These are phyloP conservation scores for Teratosphaeria epicoccoides DNA, from an alignment of 2,329 filamentous ascomycete genomes.

Conservation along the genomic window DNA sequence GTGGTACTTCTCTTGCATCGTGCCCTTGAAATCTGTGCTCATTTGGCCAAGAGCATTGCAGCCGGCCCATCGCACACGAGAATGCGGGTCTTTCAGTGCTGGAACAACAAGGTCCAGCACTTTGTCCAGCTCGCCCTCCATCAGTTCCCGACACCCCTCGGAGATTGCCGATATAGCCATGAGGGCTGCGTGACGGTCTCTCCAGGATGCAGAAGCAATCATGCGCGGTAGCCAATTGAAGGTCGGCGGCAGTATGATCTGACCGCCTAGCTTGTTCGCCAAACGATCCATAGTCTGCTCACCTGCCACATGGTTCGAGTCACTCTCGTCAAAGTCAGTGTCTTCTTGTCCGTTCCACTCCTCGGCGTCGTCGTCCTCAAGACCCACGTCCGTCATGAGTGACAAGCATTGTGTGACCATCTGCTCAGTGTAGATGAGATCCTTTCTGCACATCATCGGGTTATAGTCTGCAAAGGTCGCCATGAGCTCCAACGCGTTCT, in stretches of 20 bases:
- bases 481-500: slow-evolving; percentile 95
- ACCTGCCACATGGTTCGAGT: slow-evolving; percentile 92
- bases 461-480: slow-evolving; percentile 94
- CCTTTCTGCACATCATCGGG: slow-evolving; percentile 89
- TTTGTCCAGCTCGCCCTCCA: slow-evolving; percentile 88
- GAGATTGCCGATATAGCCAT: slow-evolving; percentile 99
- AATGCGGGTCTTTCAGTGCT: slow-evolving; percentile 77
- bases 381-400: slow-evolving; percentile 92
- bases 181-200: slow-evolving; percentile 86
- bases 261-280: slow-evolving; percentile 93
- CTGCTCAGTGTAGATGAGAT: slow-evolving; percentile 78
- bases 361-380: slow-evolving; percentile 85
- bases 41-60: slow-evolving; percentile 99
- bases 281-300: slow-evolving; percentile 98
- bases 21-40: slow-evolving; percentile 97
- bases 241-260: slow-evolving; percentile 81
- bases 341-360: slow-evolving; percentile 94
- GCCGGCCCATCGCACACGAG: slow-evolving; percentile 90
- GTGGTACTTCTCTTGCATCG: slow-evolving; percentile 95
- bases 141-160: slow-evolving; percentile 88
- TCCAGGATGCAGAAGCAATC: slow-evolving; percentile 92
- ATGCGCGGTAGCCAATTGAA: slow-evolving; percentile 96
- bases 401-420: slow-evolving; percentile 99
- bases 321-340: slow-evolving; percentile 89
- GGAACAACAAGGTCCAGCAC: slow-evolving; percentile 92